Percentiles rank a stretch among this genome's conserved stretches.
phyloP scores from a whole-genome alignment of 2,329 filamentous ascomycete genomes.

The Colletotrichum abscissum region DNA sequence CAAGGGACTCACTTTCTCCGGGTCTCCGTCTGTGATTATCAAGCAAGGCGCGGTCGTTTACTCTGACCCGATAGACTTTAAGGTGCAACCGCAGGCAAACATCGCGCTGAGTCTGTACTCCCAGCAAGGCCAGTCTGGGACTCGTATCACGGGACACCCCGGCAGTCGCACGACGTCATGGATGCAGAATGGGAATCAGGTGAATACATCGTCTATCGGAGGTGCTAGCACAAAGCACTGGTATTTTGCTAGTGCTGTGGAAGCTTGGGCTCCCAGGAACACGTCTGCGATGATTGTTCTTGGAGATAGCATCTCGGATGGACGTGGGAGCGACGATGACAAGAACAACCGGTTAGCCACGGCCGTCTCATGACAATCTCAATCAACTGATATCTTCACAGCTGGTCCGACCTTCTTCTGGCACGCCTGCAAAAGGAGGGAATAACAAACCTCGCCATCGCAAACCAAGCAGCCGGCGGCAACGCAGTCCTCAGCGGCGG shows the following conservation, averaged over 20 bases:
- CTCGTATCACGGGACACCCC: constrained; percentile 71
- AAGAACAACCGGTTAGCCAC: constrained; percentile 63
- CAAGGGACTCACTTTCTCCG: constrained; percentile 68
- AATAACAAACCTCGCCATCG: constrained; percentile 63
- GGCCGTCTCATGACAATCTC: not conserved
- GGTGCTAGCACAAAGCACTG: constrained; percentile 53
- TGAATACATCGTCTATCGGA: constrained; percentile 58
- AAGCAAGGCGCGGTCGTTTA: constrained; percentile 68
- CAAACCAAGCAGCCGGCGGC: constrained; percentile 77
- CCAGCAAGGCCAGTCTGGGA: constrained; percentile 64
- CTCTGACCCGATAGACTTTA: constrained; percentile 70
- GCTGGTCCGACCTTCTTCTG: constrained; percentile 69
- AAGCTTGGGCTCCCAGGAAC: constrained; percentile 61
- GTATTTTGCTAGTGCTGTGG: constrained; percentile 71
- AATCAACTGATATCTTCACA: constrained; percentile 35
- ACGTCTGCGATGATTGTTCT: constrained; percentile 64
- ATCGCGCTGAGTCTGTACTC: constrained; percentile 70
- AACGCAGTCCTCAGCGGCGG: constrained; percentile 73
- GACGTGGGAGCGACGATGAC: constrained; percentile 70
- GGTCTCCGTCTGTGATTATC: constrained; percentile 60
- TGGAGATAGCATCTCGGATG: constrained; percentile 76
- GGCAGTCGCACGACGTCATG: constrained; percentile 73
- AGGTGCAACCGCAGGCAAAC: constrained; percentile 60
- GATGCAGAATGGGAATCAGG: constrained; percentile 68
- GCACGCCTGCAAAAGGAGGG: constrained; percentile 59